These are phyloP conservation scores for Hypoxylon sp. DNA, from an alignment of 2,329 filamentous ascomycete species.

Conservation along the genomic window DNA sequence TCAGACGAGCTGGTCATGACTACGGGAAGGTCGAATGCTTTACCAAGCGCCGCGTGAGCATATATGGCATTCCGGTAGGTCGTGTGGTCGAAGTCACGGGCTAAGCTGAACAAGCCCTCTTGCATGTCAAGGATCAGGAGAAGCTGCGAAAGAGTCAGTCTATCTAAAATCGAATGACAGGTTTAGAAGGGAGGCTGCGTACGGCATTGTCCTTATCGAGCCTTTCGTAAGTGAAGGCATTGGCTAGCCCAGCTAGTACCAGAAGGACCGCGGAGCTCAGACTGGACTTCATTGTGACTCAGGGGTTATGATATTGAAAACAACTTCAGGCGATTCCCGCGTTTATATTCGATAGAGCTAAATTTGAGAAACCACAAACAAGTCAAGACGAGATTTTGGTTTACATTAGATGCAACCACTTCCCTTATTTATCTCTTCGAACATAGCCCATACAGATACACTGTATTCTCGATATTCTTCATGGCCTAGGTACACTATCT, in stretches of 20 bases:
- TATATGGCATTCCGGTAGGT: constrained; percentile 76
- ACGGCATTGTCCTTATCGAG: constrained; percentile 53
- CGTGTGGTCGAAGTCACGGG: constrained; percentile 74
- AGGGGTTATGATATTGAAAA: neutral
- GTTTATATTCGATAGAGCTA: neutral
- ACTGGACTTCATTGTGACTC: constrained; percentile 34
- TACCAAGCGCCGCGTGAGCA: constrained; percentile 74
- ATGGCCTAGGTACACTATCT: neutral
- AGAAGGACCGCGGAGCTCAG: constrained; percentile 10
- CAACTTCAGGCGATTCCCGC: neutral
- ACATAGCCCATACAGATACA: neutral
- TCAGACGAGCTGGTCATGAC: constrained; percentile 79
- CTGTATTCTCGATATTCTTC: neutral
- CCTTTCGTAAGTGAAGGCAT: constrained; percentile 52
- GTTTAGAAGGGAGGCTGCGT: constrained; percentile 4
- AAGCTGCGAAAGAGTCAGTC: constrained; percentile 55
- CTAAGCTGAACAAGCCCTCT: constrained; percentile 68
- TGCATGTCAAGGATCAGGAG: constrained; percentile 72
- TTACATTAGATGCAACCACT: neutral
- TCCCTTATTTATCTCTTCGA: constrained; percentile 4
- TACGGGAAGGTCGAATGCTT: constrained; percentile 75
- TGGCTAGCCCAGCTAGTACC: constrained; percentile 23
- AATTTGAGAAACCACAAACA: neutral
- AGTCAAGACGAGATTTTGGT: neutral
- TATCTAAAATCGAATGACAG: neutral